Base-by-base conservation (phyloP, 2,329 filamentous ascomycete species). In the Fusarium illudens region DNA sequence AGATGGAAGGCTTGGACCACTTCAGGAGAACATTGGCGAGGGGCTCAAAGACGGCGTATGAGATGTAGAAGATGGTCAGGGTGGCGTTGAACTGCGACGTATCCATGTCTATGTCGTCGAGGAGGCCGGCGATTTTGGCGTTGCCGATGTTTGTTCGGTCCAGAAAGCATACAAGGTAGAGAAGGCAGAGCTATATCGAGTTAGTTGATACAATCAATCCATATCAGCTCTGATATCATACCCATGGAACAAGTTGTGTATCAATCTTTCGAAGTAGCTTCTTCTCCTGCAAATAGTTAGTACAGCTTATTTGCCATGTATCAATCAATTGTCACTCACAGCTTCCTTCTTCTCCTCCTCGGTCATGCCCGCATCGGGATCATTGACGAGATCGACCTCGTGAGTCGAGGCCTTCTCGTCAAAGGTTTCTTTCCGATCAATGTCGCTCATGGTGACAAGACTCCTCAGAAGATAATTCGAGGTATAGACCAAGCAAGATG, bases 41-140 rank as follows among this genome's bases (percentile, higher is more conserved):
- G 0, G 89, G 88, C 76, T 96, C 93, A 66, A 93, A 94, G 32
- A 94, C 79, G 3, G 92, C 86, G 76, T 97, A 97, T 1, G 91
- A 93, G 51, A 96, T 84, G 80, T 96, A 97, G 81, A 97, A 97
- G 71, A 96, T 90, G 32, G 91, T 92, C 8, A 97, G 83, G 0
- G 89, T 87, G 20, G 86, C 83, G 76, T 94, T 94, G 80, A 94
- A 97, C 74, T 91, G 83, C 6, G 83, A 79, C 3, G 85, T 83
- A 1, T 84, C 84, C 83, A 95, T 87, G 30, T 85, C 68, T 15
- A 96, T 80, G 60, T 91, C 88, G 11, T 83, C 69, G 27, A 79
- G 68, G 11, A 88, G 78, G 51, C 83, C 80, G 22, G 85, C 86
- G 62, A 90, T 86, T 68, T 88, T 89, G 34, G 87, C 93, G 79